Evolutionary conservation across 768 basidiomycete genomes (phyloP), one percentile per base, ranked within the genome.

Genomic region (Tulasnella calospora): DNA sequence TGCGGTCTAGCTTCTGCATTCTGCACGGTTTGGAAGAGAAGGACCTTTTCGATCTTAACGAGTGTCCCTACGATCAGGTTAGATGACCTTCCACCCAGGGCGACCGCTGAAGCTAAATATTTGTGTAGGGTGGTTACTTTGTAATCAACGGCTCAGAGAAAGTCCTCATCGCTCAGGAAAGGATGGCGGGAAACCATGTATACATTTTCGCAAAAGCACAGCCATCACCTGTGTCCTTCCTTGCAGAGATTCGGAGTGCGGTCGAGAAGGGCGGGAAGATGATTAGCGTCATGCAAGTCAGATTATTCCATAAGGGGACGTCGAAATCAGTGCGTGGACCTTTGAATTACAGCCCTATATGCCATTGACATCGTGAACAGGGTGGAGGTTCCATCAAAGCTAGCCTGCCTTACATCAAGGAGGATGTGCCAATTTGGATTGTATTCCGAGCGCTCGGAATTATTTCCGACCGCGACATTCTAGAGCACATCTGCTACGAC

Each of bases 71-170:
- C 83, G 98, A 99, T 85, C 95, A 84, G 83, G 83, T 84, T 35
- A 35, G 81, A 80, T 38, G 15, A 12, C 27, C 23, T 72, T 36
- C 15, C 21, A 46, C 27, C 36, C 2, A 21, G 15, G n/a, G 17
- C 5, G 12, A 27, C 12, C 17, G 3, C 61, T 9, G 23, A 2
- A 15, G 27, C 33, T 70, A 47, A 46, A 27, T 36, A 10, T 4
- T 74, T 72, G 19, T 36, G 10, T 82, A 96, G 51, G 98, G 98
- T 84, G 98, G 98, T 72, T 99, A 99, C 84, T 99, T 99, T 84
- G 95, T 99, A 83, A 98, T 99, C 86, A 99, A 98, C 81, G 98
- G 98, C 17, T 99, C 98, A 2, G 98, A 99, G 84, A 99, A 99
- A 85, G 98, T 99, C n/a, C 88, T 99, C 80, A 99, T 99, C 84